These are phyloP conservation scores for Cenococcum geophilum DNA, from an alignment of 495 filamentous ascomycete species.

Conservation along the genomic window DNA sequence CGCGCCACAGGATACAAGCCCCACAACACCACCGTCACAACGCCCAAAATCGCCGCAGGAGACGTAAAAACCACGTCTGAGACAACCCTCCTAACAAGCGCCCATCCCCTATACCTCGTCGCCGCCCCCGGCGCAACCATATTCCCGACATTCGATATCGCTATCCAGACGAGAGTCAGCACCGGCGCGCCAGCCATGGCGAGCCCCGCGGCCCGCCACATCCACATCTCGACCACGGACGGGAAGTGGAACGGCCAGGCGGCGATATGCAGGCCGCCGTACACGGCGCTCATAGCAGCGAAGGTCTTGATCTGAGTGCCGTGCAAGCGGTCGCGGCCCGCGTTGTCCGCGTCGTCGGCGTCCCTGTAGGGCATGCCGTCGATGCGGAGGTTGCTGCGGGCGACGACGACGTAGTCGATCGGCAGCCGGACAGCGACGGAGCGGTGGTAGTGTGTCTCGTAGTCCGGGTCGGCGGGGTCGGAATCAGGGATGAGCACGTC, in stretches of 20 bases:
- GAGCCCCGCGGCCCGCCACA: slow-evolving; percentile 13
- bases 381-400: slow-evolving; percentile 17
- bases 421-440: no score
- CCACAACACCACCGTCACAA: slow-evolving; percentile 50
- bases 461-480: no score
- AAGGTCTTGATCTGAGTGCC: neutral
- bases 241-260: slow-evolving; percentile 13
- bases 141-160: neutral
- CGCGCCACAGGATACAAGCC: slow-evolving; percentile 16
- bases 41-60: slow-evolving; percentile 43
- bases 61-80: neutral
- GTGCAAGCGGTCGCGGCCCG: neutral
- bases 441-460: no score
- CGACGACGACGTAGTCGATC: slow-evolving; percentile 11
- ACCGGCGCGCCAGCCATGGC: slow-evolving; percentile 1
- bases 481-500: no score
- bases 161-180: neutral
- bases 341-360: no score
- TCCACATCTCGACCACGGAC: slow-evolving; percentile 7
- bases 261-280: slow-evolving; percentile 14
- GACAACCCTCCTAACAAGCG: neutral
- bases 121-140: neutral
- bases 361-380: no score
- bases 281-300: neutral
- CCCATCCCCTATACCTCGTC: neutral